These are phyloP conservation scores for Tetrahymena elliotti DNA, from an alignment of 73 alveolate genomes.

Conservation along the genomic window DNA sequence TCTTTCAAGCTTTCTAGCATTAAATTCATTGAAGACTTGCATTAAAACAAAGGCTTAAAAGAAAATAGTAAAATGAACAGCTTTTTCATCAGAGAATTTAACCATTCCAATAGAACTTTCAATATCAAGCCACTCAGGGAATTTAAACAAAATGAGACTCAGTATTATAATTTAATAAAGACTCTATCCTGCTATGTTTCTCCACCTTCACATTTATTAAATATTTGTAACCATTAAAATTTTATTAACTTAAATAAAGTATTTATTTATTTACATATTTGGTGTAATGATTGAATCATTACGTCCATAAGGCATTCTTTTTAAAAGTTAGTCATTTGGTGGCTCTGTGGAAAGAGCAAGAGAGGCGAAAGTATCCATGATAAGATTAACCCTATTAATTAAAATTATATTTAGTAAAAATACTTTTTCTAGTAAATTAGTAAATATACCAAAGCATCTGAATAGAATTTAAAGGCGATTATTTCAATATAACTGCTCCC, in stretches of 20 bases:
- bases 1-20: conserved; percentile 73
- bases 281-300: conserved; percentile 61
- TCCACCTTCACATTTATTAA: no score
- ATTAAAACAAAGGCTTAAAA: conserved; percentile 80
- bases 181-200: conserved; percentile 44
- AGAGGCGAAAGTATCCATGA: conserved; percentile 91
- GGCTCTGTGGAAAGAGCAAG: conserved; percentile 85
- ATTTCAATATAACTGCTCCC: conserved; percentile 75
- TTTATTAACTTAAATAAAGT: conserved; percentile 28
- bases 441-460: conserved; percentile 86
- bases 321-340: conserved; percentile 56
- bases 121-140: conserved; percentile 12
- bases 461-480: conserved; percentile 81
- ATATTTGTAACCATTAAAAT: no score
- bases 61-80: conserved; percentile 46
- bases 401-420: conserved; percentile 83
- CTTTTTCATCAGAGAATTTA: conserved; percentile 8
- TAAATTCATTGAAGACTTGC: conserved; percentile 82
- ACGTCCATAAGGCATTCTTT: conserved; percentile 60
- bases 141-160: conserved; percentile 2
- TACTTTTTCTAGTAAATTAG: conserved; percentile 52
- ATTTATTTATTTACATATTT: conserved; percentile 52
- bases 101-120: conserved; percentile 3
- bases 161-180: conserved; percentile 21
- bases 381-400: conserved; percentile 76